Percentiles rank a stretch among this genome's conserved stretches.
Evolutionary conservation across 2,329 filamentous ascomycete genomes (phyloP).

Genomic region (Ophiostoma himal-ulmi): DNA sequence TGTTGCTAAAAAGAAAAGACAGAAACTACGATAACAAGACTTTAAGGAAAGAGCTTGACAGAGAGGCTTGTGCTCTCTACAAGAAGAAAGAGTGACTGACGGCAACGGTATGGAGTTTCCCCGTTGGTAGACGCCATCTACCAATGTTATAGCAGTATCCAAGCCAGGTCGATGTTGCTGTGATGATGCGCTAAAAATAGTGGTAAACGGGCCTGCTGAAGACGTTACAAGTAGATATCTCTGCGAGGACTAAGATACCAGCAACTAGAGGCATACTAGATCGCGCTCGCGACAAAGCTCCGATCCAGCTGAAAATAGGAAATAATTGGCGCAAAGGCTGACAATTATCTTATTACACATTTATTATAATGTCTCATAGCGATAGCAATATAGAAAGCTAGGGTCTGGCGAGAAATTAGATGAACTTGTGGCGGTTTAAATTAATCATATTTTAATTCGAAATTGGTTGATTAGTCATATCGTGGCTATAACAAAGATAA

Average conservation of each 20-base stretch:
- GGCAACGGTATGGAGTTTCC: neutral
- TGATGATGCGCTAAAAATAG: conserved; percentile 2
- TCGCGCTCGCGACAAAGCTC: neutral
- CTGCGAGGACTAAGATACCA: neutral
- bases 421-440: neutral
- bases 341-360: neutral
- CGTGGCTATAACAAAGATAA: neutral
- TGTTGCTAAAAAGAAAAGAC: neutral
- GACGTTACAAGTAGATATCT: neutral
- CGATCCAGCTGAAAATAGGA: conserved; percentile 11
- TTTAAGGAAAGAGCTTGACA: too few species aligned
- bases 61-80: neutral
- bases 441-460: neutral
- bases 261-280: neutral
- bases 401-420: neutral
- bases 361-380: neutral
- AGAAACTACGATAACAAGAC: neutral
- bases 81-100: neutral
- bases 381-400: neutral
- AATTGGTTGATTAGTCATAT: neutral
- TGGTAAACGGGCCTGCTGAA: neutral
- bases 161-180: neutral
- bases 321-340: neutral
- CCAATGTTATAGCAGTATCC: neutral
- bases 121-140: conserved; percentile 3